Evolutionary conservation across 495 filamentous ascomycete genomes (phyloP), one percentile per base, ranked within the genome.

Genomic region (Penicillium manginii): DNA sequence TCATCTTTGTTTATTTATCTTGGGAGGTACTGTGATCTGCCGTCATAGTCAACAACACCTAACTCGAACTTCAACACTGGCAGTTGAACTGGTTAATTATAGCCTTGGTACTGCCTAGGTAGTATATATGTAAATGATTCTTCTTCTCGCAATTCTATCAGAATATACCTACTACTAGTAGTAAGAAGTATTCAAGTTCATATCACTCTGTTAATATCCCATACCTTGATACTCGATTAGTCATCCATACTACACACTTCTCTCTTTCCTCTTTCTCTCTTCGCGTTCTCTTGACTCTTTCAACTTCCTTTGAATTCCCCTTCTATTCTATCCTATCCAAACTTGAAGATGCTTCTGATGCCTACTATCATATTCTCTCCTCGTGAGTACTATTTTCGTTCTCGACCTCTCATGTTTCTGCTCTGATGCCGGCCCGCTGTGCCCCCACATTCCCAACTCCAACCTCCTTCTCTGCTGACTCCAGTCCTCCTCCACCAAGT

Each of bases 341-440:
- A 12, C 15, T 40, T 40, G 19, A 81, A 80, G 56, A 81, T 81
- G 73, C 73, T 82, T 60, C 72, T 66, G 62, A 76, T 75, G 70
- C 40, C n/a, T n/a, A 21, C 19, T 0, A 61, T 47, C 59, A 51
- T 61, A 66, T 63, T 62, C 69, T 65, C 62, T 61, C 57, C 68
- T 68, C 62, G 73, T 79, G 64, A 77, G 76, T 78, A 52, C 31
- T 31, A 52, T 33, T 31, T 32, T 26, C 33, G 23, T 42, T 39
- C 55, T 21, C 22, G 26, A 29, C 43, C 55, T n/a, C 12, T 37
- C 4, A 14, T n/a, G 15, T 37, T 37, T 39, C 35, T 39, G 15
- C 15, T 39, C 35, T n/a, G 35, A 39, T 39, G 12, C 35, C n/a
- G n/a, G 19, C 43, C 50, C 57, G 54, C 45, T 32, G 50, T 64